Evolutionary conservation across 805 yeast species (phyloP).

Genomic region (Candida ficus): DNA sequence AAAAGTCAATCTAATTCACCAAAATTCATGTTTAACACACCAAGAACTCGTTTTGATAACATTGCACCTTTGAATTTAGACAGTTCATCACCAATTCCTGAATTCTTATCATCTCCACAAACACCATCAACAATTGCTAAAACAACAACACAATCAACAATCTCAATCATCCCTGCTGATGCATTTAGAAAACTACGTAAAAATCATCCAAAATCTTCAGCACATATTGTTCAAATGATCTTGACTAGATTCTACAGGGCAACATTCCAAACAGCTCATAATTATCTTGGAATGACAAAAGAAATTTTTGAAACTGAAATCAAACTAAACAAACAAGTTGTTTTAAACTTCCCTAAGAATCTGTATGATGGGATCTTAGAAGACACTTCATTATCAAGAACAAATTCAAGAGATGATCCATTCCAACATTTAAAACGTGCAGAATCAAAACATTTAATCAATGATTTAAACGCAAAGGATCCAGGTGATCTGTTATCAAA

Average conservation of each 20-base stretch:
- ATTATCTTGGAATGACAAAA: constrained; percentile 76
- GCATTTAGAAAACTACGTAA: constrained; percentile 69
- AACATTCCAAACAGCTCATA: constrained; percentile 85
- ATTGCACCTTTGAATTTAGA: constrained; percentile 19
- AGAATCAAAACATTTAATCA: too few relatives aligned
- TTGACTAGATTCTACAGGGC: constrained; percentile 82
- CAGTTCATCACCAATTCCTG: too few relatives aligned
- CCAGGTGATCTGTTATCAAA: constrained; percentile 86
- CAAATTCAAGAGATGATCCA: too few relatives aligned
- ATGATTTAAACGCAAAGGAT: too few relatives aligned
- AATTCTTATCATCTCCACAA: not conserved
- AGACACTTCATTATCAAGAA: constrained; percentile 13
- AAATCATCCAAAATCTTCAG: constrained; percentile 82
- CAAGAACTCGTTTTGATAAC: constrained; percentile 4
- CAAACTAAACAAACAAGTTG: constrained; percentile 46
- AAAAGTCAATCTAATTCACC: constrained; percentile 6
- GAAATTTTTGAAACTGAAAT: constrained; percentile 78
- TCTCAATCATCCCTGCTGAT: constrained; percentile 85
- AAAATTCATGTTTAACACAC: not conserved
- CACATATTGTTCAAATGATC: constrained; percentile 92
- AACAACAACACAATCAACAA: constrained; percentile 71
- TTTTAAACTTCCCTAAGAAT: constrained; percentile 56
- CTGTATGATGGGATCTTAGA: constrained; percentile 53
- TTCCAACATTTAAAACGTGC: too few relatives aligned
- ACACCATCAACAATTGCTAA: constrained; percentile 52